A percentile compares a stretch with the other conserved stretches of the same genome.
These are phyloP conservation scores for Chaetomium sp. DNA, from an alignment of 2,329 filamentous ascomycete genomes.

Conservation along the genomic window DNA sequence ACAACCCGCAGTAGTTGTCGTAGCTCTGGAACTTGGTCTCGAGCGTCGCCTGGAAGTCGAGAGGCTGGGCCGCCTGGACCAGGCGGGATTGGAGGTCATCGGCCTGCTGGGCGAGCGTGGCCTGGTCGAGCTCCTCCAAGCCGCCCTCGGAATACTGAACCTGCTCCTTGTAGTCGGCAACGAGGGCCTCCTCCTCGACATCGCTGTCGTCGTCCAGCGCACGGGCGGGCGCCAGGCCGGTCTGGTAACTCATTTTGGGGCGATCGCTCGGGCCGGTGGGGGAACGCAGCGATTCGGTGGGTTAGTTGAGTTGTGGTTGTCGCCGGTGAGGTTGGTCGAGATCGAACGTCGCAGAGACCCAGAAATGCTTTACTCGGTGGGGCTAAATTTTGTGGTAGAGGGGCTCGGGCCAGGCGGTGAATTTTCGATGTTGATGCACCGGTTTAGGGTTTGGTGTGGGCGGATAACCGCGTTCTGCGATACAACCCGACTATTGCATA, in stretches of 20 bases:
- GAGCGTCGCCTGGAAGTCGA: constrained; percentile 92
- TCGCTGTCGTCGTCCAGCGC: constrained; percentile 77
- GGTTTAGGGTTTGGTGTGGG: constrained; percentile 24
- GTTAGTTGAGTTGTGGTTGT: constrained; percentile 4
- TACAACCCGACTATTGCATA: not conserved
- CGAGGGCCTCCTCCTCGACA: constrained; percentile 90
- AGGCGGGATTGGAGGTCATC: constrained; percentile 93
- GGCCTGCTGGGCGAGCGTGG: constrained; percentile 62
- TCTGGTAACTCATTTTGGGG: constrained; percentile 55
- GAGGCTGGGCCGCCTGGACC: constrained; percentile 82
- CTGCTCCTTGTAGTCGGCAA: constrained; percentile 93
- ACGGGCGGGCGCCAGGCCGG: constrained; percentile 53
- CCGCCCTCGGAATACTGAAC: constrained; percentile 90
- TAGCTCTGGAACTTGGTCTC: constrained; percentile 98
- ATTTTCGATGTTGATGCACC: constrained; percentile 16
- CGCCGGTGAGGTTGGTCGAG: constrained; percentile 15
- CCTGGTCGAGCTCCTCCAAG: constrained; percentile 73
- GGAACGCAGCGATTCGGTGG: constrained; percentile 1
- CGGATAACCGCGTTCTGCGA: constrained; percentile 5
- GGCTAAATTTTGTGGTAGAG: constrained; percentile 24
- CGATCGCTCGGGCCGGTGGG: not conserved
- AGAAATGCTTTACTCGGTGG: constrained; percentile 25
- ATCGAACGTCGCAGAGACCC: constrained; percentile 22
- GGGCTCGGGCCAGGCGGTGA: constrained; percentile 16
- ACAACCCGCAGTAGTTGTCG: constrained; percentile 98